phyloP scores from a whole-genome alignment of 163 green algal species.

The Volvox carteri region DNA sequence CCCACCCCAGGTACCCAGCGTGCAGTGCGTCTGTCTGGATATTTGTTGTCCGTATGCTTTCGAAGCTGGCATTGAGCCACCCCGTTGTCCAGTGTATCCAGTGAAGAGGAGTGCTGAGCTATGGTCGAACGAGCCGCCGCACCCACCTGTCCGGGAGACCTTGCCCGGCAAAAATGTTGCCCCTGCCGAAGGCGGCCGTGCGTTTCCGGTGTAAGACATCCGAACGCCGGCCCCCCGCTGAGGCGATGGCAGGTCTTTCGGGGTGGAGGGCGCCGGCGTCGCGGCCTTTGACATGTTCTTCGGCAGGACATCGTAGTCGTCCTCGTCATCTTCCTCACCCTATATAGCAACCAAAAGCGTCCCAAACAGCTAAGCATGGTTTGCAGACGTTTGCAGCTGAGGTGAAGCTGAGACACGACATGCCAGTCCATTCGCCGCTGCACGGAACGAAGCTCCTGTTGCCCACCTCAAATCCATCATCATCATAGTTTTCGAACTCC shows the following conservation, averaged over 20 bases:
- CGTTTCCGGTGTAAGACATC: slow-evolving; percentile 20
- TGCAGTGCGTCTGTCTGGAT: too few species aligned
- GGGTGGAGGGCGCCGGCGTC: background rate
- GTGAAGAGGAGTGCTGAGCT: too few species aligned
- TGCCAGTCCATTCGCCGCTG: background rate
- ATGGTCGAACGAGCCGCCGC: too few species aligned
- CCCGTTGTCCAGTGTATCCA: too few species aligned
- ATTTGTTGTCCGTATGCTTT: too few species aligned
- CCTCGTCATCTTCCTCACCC: slow-evolving; percentile 54
- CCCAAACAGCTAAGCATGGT: too few species aligned
- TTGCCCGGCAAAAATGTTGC: background rate
- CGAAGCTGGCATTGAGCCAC: too few species aligned
- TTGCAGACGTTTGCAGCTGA: slow-evolving; percentile 1
- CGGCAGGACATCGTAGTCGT: slow-evolving; percentile 68
- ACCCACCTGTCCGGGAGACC: slow-evolving; percentile 7
- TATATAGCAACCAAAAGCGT: background rate
- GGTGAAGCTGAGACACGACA: slow-evolving; percentile 30
- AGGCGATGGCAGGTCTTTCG: slow-evolving; percentile 29
- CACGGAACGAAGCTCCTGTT: background rate
- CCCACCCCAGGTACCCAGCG: too few species aligned
- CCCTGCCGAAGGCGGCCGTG: background rate
- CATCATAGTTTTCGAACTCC: slow-evolving; percentile 71
- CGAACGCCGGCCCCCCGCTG: background rate
- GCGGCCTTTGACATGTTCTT: slow-evolving; percentile 41
- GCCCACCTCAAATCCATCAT: slow-evolving; percentile 66